A percentile compares a stretch with the other conserved stretches of the same genome.
Conservation (phyloP, 2,329 filamentous ascomycete genomes). For the Pseudopyrenochaeta lycopersici region DNA sequence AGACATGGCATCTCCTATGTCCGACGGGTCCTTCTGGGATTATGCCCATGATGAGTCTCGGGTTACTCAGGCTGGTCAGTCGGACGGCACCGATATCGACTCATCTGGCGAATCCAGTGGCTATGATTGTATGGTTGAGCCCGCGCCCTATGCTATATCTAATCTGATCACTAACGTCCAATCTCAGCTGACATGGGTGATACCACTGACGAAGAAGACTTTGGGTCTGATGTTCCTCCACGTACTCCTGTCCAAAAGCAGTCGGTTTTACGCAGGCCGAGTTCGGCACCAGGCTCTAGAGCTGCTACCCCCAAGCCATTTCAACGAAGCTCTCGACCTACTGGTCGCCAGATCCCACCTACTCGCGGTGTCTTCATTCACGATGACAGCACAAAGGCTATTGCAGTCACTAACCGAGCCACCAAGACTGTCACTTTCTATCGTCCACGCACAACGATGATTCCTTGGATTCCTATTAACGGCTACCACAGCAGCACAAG, state of each 20-base stretch:
- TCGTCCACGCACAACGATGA: conserved; percentile 42
- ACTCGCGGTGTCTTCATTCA: conserved; percentile 49
- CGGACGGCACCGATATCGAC: conserved; percentile 50
- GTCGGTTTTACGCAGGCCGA: conserved; percentile 60
- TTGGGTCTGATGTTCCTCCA: conserved; percentile 58
- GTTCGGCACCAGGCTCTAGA: conserved; percentile 53
- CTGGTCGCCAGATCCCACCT: conserved; percentile 40
- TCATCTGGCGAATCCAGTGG: conserved; percentile 61
- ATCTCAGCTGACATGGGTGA: conserved; percentile 66
- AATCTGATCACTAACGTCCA: conserved; percentile 55
- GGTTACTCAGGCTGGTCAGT: conserved; percentile 41
- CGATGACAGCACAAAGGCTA: conserved; percentile 47
- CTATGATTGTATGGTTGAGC: conserved; percentile 64
- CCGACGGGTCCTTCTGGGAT: conserved; percentile 68
- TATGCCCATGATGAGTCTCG: conserved; percentile 60
- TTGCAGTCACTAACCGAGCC: conserved; percentile 52
- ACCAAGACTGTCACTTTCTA: conserved; percentile 55
- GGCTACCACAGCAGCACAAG: conserved; percentile 49
- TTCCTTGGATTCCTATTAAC: conserved; percentile 39
- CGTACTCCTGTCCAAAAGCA: conserved; percentile 51
- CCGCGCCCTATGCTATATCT: conserved; percentile 26
- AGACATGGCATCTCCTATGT: conserved; percentile 54
- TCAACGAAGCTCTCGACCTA: conserved; percentile 39
- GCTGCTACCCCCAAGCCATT: conserved; percentile 50
- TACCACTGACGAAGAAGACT: conserved; percentile 61